These are phyloP conservation scores for Monascus ruber DNA, from an alignment of 2,329 filamentous ascomycete species.

Conservation along the genomic window DNA sequence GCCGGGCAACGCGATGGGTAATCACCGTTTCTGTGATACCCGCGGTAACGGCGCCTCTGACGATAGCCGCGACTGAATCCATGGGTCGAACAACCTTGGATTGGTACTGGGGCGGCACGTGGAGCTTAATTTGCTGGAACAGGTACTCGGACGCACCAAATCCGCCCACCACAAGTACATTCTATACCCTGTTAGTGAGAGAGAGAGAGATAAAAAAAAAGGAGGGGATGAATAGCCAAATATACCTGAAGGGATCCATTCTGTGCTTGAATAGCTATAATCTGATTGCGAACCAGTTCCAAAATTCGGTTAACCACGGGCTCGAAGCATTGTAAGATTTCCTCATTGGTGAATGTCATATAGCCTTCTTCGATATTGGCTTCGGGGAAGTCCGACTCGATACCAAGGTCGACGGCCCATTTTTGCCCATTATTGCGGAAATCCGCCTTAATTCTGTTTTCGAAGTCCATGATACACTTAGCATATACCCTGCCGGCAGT, in stretches of 20 bases:
- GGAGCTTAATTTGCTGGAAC: slow-evolving; percentile 98
- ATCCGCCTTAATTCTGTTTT: slow-evolving; percentile 98
- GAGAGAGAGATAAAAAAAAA: neutral
- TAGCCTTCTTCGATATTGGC: slow-evolving; percentile 97
- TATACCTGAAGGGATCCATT: slow-evolving; percentile 74
- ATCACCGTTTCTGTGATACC: slow-evolving; percentile 96
- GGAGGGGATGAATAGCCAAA: neutral
- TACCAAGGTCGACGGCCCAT: slow-evolving; percentile 97
- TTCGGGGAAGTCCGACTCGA: slow-evolving; percentile 95
- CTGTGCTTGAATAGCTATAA: slow-evolving; percentile 96
- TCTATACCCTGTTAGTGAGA: slow-evolving; percentile 36
- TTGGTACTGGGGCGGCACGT: slow-evolving; percentile 96
- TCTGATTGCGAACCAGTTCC: slow-evolving; percentile 93
- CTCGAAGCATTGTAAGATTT: slow-evolving; percentile 97
- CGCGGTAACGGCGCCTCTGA: slow-evolving; percentile 94
- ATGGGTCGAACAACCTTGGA: slow-evolving; percentile 96
- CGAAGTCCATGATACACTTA: slow-evolving; percentile 99
- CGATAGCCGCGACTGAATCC: slow-evolving; percentile 97
- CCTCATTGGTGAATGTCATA: slow-evolving; percentile 99
- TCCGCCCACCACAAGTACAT: slow-evolving; percentile 92
- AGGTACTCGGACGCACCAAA: slow-evolving; percentile 98
- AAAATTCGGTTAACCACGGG: slow-evolving; percentile 95
- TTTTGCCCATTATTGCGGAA: slow-evolving; percentile 99
- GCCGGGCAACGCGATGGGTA: slow-evolving; percentile 90
- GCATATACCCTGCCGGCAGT: slow-evolving; percentile 97